Conservation (phyloP, 1,139 yeast species). For the Geotrichum phurueaensis region DNA sequence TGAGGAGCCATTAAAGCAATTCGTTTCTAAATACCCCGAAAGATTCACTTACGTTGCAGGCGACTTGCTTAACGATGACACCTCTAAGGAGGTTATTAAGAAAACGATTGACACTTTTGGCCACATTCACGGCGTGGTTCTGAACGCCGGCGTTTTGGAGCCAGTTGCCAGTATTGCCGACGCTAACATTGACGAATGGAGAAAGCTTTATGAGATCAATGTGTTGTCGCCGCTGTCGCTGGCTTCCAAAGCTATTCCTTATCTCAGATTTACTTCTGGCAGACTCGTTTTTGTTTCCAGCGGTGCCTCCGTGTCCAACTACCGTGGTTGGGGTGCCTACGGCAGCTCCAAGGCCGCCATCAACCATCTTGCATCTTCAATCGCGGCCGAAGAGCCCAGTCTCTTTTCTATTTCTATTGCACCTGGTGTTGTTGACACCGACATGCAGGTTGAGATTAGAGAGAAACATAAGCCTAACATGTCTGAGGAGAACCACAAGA, state of each 20-base stretch:
- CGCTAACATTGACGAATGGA: slow-evolving; percentile 55
- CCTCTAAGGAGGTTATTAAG: slow-evolving; percentile 41
- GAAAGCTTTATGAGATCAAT: slow-evolving; percentile 62
- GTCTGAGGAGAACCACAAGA: slow-evolving; percentile 50
- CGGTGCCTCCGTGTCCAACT: slow-evolving; percentile 65
- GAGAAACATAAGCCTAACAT: slow-evolving; percentile 49
- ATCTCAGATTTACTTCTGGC: slow-evolving; percentile 53
- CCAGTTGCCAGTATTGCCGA: slow-evolving; percentile 60
- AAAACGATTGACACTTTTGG: slow-evolving; percentile 52
- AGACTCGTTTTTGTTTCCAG: slow-evolving; percentile 71
- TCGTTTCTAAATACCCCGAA: slow-evolving; percentile 28
- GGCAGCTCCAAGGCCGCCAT: slow-evolving; percentile 88
- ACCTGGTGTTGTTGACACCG: slow-evolving; percentile 90
- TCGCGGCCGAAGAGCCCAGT: slow-evolving; percentile 61
- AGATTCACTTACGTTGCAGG: slow-evolving; percentile 42
- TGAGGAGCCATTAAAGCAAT: slow-evolving; percentile 41
- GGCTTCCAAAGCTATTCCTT: slow-evolving; percentile 51
- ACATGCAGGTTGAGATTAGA: slow-evolving; percentile 76
- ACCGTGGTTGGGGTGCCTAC: slow-evolving; percentile 81
- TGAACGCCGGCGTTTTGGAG: slow-evolving; percentile 83
- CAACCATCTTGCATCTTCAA: slow-evolving; percentile 61
- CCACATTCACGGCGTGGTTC: slow-evolving; percentile 59
- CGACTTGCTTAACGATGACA: slow-evolving; percentile 50
- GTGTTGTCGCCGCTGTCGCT: slow-evolving; percentile 69
- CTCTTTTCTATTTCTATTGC: slow-evolving; percentile 66